Conservation (phyloP, 1,284 basidiomycete species). For the Austropuccinia psidii region DNA sequence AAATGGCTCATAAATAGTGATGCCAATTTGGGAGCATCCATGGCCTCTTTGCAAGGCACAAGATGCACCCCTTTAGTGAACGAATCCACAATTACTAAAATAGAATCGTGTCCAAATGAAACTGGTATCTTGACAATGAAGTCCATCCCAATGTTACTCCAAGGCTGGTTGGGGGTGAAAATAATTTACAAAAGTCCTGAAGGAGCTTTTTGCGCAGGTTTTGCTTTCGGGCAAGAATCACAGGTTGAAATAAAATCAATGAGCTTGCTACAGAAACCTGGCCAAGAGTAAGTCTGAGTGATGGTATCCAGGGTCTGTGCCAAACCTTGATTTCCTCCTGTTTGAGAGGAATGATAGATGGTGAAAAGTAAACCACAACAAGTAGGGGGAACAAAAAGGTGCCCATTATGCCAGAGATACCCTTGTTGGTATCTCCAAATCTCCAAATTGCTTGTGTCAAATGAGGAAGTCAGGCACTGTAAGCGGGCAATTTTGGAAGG, state of each 20-base stretch:
- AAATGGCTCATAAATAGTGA: not conserved
- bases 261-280: not conserved
- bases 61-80: slow-evolving; percentile 51
- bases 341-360: too few relatives aligned
- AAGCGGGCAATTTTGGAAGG: too few relatives aligned
- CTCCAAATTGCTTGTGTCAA: too few relatives aligned
- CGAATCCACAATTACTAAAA: slow-evolving; percentile 51
- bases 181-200: not conserved
- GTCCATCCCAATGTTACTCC: slow-evolving; percentile 52
- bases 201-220: not conserved
- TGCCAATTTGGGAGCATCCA: not conserved
- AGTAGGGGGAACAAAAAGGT: too few relatives aligned
- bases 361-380: too few relatives aligned
- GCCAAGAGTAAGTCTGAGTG: slow-evolving; percentile 8
- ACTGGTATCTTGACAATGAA: slow-evolving; percentile 51
- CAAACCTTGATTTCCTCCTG: not conserved
- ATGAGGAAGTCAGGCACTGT: too few relatives aligned
- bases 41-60: slow-evolving; percentile 34
- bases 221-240: slow-evolving; percentile 3
- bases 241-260: not conserved
- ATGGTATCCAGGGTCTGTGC: not conserved
- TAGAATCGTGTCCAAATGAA: slow-evolving; percentile 48
- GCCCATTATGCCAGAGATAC: too few relatives aligned
- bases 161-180: slow-evolving; percentile 45
- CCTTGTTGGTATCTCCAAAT: too few relatives aligned